Evolutionary conservation across 306 rosid genomes (phyloP).

Genomic region (Myrica gale): DNA sequence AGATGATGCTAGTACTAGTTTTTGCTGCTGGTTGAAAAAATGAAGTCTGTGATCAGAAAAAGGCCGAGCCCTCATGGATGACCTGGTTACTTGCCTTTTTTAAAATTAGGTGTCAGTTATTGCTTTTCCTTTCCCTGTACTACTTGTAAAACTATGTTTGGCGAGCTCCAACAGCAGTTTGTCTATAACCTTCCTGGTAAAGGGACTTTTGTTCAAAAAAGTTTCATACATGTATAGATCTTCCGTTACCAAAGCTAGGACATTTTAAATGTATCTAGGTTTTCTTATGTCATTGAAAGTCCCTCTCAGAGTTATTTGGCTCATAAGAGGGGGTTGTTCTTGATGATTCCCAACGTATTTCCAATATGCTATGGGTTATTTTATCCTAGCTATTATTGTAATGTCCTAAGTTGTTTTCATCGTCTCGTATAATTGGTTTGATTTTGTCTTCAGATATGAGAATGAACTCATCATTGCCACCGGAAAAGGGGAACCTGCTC

Average conservation of each 20-base stretch:
- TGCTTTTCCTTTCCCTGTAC: background rate
- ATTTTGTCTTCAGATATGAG: constrained; percentile 27
- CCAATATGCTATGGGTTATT: background rate
- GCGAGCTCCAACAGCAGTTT: background rate
- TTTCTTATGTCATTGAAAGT: background rate
- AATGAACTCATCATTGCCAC: constrained; percentile 34
- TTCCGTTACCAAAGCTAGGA: background rate
- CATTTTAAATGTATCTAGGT: background rate
- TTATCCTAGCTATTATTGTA: background rate
- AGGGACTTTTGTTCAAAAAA: background rate
- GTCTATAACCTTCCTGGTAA: background rate
- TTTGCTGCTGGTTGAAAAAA: background rate
- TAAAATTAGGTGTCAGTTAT: background rate
- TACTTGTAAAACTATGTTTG: background rate
- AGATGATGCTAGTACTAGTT: background rate
- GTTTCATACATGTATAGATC: background rate
- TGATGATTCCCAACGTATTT: background rate
- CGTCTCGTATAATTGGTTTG: background rate
- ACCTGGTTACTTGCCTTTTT: background rate
- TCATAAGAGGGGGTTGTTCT: background rate
- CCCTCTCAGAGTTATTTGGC: background rate
- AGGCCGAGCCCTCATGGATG: background rate
- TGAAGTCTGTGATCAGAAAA: background rate
- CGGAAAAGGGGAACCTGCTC: constrained; percentile 36
- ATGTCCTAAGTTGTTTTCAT: background rate